A percentile compares a stretch with the other conserved stretches of the same genome.
Evolutionary conservation across 1,284 basidiomycete genomes (phyloP).

Genomic region (Acaromyces ingoldii): DNA sequence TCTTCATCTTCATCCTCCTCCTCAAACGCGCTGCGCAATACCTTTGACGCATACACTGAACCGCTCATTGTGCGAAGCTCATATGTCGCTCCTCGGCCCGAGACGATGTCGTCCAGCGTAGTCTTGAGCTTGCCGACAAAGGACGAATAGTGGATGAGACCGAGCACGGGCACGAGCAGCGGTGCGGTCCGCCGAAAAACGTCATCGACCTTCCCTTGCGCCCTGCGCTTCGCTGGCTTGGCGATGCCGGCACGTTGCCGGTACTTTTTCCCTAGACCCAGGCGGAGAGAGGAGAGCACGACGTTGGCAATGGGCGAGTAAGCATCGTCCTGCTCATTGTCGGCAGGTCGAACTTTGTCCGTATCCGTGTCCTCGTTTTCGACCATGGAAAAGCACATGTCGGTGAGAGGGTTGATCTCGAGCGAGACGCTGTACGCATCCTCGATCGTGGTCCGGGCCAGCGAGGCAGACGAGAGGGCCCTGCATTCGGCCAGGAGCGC

Average conservation of each 20-base stretch:
- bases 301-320: not conserved
- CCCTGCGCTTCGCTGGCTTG: not conserved
- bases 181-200: slow-evolving; percentile 7
- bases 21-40: not conserved
- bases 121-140: slow-evolving; percentile 15
- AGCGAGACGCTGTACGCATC: slow-evolving; percentile 17
- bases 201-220: slow-evolving; percentile 10
- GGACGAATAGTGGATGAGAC: slow-evolving; percentile 22
- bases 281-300: slow-evolving; percentile 1
- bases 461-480: slow-evolving; percentile 18
- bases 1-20: not conserved
- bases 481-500: slow-evolving; percentile 28
- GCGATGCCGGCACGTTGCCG: not conserved
- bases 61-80: no score
- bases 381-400: slow-evolving; percentile 19
- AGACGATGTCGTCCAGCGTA: slow-evolving; percentile 1
- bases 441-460: slow-evolving; percentile 17
- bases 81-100: no score
- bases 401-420: slow-evolving; percentile 17
- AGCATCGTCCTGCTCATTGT: not conserved
- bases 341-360: not conserved
- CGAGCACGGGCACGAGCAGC: slow-evolving; percentile 14
- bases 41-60: not conserved
- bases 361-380: slow-evolving; percentile 1
- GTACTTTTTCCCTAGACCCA: not conserved